Conservation (phyloP, 2,329 filamentous ascomycete genomes). For the Hysterium pulicare region DNA sequence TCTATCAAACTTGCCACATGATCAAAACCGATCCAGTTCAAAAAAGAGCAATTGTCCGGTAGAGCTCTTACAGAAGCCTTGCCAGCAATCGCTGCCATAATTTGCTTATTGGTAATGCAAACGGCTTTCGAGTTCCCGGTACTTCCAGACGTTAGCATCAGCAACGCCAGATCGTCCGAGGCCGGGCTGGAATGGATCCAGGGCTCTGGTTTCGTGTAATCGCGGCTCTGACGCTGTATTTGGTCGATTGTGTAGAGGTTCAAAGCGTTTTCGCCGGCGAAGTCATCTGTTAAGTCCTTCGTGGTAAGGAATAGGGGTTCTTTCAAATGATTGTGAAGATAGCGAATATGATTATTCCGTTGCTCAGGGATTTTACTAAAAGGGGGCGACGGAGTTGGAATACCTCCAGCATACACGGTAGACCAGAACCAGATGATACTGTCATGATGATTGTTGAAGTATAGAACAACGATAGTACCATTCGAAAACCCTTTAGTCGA, state of each 20-base stretch:
- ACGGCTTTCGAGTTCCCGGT: constrained; percentile 53
- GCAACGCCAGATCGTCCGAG: constrained; percentile 10
- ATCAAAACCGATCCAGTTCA: constrained; percentile 53
- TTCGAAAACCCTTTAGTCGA: no score
- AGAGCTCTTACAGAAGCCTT: constrained; percentile 29
- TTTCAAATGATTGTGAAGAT: background rate
- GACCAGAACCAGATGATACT: constrained; percentile 44
- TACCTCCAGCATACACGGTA: constrained; percentile 31
- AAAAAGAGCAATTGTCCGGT: constrained; percentile 11
- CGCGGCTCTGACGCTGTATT: no score
- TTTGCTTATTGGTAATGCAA: constrained; percentile 41
- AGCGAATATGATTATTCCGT: background rate
- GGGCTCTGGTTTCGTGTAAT: background rate
- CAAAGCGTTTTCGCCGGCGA: background rate
- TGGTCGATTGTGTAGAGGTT: background rate
- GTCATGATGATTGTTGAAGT: constrained; percentile 38
- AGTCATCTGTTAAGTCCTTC: background rate
- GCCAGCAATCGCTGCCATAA: constrained; percentile 41
- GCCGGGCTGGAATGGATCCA: background rate
- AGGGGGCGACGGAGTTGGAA: constrained; percentile 38
- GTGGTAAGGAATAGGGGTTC: background rate
- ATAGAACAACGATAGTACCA: constrained; percentile 18
- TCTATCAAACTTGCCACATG: constrained; percentile 54
- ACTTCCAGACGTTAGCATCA: constrained; percentile 54
- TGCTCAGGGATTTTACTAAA: constrained; percentile 10